These are phyloP conservation scores for Boletellus deceptivus DNA, from an alignment of 1,284 basidiomycete species.

Conservation along the genomic window DNA sequence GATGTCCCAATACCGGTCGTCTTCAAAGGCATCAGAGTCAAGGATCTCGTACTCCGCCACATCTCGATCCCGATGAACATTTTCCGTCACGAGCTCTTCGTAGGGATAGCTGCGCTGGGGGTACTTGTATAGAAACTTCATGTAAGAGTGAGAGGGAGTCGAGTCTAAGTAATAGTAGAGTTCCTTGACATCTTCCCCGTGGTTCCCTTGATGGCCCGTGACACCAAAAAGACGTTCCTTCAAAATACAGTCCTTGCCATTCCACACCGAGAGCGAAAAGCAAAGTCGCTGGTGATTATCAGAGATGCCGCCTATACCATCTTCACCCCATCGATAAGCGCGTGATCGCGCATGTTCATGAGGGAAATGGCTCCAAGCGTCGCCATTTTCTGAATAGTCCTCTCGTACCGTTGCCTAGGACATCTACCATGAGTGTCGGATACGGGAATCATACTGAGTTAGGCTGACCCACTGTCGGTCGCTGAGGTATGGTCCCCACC, in stretches of 20 bases:
- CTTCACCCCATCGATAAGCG: conserved; percentile 98
- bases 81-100: conserved; percentile 88
- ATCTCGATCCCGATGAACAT: conserved; percentile 77
- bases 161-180: conserved; percentile 98
- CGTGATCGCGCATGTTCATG: conserved; percentile 94
- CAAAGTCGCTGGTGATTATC: conserved; percentile 96
- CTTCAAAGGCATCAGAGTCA: conserved; percentile 90
- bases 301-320: conserved; percentile 93
- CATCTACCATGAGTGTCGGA: conserved; percentile 9
- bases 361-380: conserved; percentile 97
- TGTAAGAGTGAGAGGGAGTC: conserved; percentile 97
- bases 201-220: conserved; percentile 95
- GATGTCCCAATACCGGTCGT: conserved; percentile 96
- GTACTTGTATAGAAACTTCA: conserved; percentile 99
- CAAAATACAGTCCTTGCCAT: conserved; percentile 90
- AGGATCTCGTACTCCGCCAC: conserved; percentile 92
- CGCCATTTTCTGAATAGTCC: conserved; percentile 94
- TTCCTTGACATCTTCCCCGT: conserved; percentile 99
- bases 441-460: neutral
- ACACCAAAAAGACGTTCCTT: conserved; percentile 96
- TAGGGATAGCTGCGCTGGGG: conserved; percentile 92
- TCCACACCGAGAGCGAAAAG: conserved; percentile 92
- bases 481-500: conserved; percentile 96
- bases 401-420: conserved; percentile 91
- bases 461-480: conserved; percentile 92